Percentiles rank a stretch among this genome's conserved stretches.
Evolutionary conservation across 192 early-diverging fungal genomes (phyloP).

Genomic region (Paraglomus occultum): DNA sequence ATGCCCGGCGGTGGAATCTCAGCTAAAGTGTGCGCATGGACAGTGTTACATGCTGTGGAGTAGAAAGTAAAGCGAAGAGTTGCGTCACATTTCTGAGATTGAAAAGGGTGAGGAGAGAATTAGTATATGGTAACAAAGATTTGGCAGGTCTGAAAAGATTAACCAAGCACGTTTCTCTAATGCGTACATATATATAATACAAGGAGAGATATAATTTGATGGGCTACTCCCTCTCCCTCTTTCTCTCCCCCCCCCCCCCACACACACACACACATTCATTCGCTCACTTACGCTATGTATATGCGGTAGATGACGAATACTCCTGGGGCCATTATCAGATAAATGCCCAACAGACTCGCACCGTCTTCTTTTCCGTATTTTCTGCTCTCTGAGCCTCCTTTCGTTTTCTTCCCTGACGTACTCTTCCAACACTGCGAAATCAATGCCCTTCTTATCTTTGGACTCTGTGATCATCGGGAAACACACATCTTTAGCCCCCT

Average conservation of each 20-base stretch:
- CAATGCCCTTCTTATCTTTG: conserved; percentile 29
- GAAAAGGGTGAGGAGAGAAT: too few species aligned
- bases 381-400: conserved; percentile 16
- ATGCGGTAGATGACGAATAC: neutral
- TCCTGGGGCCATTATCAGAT: neutral
- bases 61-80: conserved; percentile 39
- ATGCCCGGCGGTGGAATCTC: conserved; percentile 32
- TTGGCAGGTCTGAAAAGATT: too few species aligned
- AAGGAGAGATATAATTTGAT: too few species aligned
- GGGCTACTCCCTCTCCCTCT: neutral
- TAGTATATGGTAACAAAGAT: too few species aligned
- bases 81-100: neutral
- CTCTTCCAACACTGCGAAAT: conserved; percentile 42
- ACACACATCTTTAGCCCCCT: conserved; percentile 16
- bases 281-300: neutral
- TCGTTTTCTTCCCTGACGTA: conserved; percentile 28
- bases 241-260: neutral
- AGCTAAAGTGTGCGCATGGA: conserved; percentile 37
- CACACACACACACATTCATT: neutral
- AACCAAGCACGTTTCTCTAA: too few species aligned
- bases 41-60: conserved; percentile 33
- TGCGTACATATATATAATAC: too few species aligned
- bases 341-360: conserved; percentile 2
- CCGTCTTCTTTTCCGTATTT: conserved; percentile 23
- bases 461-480: conserved; percentile 19